These are phyloP conservation scores for Myxozyma melibiosi DNA, from an alignment of 805 yeast genomes.

Conservation along the genomic window DNA sequence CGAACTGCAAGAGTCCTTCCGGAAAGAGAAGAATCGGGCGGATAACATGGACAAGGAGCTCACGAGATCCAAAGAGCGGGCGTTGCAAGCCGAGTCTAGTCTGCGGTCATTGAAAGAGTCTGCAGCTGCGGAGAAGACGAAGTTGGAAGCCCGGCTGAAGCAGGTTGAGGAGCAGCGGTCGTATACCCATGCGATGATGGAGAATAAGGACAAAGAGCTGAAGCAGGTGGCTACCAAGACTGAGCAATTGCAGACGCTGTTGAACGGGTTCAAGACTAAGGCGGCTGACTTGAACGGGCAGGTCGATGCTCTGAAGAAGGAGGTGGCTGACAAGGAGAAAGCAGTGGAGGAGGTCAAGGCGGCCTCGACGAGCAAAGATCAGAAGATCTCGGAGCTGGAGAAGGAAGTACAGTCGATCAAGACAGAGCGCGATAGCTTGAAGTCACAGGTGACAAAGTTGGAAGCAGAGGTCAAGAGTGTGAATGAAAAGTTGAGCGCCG, in stretches of 20 bases:
- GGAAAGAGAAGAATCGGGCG: slow-evolving; percentile 37
- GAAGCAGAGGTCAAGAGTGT: slow-evolving; percentile 1
- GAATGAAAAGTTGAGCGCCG: background rate
- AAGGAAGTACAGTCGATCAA: background rate
- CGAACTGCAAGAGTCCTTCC: slow-evolving; percentile 46
- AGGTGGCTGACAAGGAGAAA: slow-evolving; percentile 33
- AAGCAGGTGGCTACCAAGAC: slow-evolving; percentile 3
- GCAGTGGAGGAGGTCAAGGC: slow-evolving; percentile 40
- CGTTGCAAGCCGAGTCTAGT: slow-evolving; percentile 20
- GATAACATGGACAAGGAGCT: slow-evolving; percentile 44
- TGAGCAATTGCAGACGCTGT: slow-evolving; percentile 32
- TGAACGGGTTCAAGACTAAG: slow-evolving; percentile 31
- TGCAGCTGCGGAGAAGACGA: slow-evolving; percentile 13
- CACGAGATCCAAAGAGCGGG: slow-evolving; percentile 26
- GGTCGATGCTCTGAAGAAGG: slow-evolving; percentile 39
- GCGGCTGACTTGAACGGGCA: slow-evolving; percentile 41
- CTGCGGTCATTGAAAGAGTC: slow-evolving; percentile 15
- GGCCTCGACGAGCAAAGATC: slow-evolving; percentile 40
- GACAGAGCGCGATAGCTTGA: background rate
- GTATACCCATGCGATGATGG: slow-evolving; percentile 18
- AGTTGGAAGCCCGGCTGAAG: slow-evolving; percentile 19
- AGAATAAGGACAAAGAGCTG: slow-evolving; percentile 30
- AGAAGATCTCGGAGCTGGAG: slow-evolving; percentile 38
- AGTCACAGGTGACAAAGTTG: slow-evolving; percentile 1
- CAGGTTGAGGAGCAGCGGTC: slow-evolving; percentile 36